Conservation (phyloP, 441 rosid genomes). For the Aleurites moluccanus region DNA sequence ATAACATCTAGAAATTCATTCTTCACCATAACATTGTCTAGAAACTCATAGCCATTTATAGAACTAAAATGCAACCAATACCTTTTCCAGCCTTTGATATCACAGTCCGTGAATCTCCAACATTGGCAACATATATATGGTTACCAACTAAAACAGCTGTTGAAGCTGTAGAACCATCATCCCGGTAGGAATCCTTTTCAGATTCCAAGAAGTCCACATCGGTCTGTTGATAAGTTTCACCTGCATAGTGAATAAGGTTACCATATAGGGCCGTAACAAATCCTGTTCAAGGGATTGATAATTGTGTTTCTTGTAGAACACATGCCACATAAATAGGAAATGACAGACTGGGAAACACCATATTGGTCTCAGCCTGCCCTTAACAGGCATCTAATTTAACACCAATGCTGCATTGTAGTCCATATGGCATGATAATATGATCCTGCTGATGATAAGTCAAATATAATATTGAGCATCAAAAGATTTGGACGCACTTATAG, state of each 20-base stretch:
- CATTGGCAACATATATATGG: conserved; percentile 97
- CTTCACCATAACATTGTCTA: background rate
- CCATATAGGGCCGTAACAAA: conserved; percentile 2
- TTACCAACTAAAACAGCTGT: conserved; percentile 86
- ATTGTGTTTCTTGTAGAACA: background rate
- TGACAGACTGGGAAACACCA: conserved; percentile 9
- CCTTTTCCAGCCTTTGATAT: conserved; percentile 93
- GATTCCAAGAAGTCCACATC: conserved; percentile 80
- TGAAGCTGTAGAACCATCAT: conserved; percentile 99
- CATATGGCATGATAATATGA: conserved; percentile 9
- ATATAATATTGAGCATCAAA: conserved; percentile 13
- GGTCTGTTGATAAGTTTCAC: conserved; percentile 86
- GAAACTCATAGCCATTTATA: background rate
- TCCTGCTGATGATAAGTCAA: conserved; percentile 3
- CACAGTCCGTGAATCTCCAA: conserved; percentile 95
- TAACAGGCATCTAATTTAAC: conserved; percentile 16
- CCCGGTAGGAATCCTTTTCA: conserved; percentile 83
- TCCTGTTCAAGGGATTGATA: background rate
- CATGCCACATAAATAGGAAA: conserved; percentile 10
- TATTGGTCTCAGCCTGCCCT: conserved; percentile 4
- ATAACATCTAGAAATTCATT: background rate
- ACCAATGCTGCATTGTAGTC: background rate
- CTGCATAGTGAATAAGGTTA: conserved; percentile 45
- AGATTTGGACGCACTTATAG: conserved; percentile 60
- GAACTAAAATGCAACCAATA: conserved; percentile 27